phyloP scores from a whole-genome alignment of 306 rosid genomes.

The Glycyrrhiza uralensis region DNA sequence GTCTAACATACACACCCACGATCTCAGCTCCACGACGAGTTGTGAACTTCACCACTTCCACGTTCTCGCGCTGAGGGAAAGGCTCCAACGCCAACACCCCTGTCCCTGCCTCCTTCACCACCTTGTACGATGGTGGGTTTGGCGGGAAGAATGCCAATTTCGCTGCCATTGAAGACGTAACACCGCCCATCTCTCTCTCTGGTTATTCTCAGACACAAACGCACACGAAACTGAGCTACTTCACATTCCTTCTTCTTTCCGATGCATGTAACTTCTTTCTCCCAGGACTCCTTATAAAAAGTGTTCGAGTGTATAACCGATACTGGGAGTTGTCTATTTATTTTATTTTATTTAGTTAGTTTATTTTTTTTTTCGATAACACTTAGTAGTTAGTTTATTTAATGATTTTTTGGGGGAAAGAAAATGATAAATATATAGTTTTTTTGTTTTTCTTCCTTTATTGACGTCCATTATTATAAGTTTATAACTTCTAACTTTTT shows the following conservation, averaged over 20 bases:
- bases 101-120: constrained; percentile 40
- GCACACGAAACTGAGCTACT: not conserved
- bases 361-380: not conserved
- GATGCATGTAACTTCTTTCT: constrained; percentile 18
- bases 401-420: not conserved
- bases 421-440: not conserved
- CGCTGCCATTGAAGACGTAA: constrained; percentile 84
- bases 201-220: not conserved
- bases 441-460: too few species aligned
- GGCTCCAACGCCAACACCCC: constrained; percentile 47
- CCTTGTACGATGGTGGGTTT: constrained; percentile 72
- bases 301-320: not conserved
- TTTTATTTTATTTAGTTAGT: not conserved
- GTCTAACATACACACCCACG: constrained; percentile 55
- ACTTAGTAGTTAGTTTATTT: not conserved
- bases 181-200: constrained; percentile 54
- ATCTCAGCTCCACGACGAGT: constrained; percentile 68
- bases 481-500: too few species aligned
- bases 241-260: constrained; percentile 15
- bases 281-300: not conserved
- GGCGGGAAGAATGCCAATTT: constrained; percentile 81
- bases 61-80: constrained; percentile 58
- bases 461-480: constrained; percentile 24
- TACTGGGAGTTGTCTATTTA: not conserved
- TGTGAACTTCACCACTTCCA: constrained; percentile 55